Conservation (phyloP, 208 protist species). For the Acanthamoeba castellanii region DNA sequence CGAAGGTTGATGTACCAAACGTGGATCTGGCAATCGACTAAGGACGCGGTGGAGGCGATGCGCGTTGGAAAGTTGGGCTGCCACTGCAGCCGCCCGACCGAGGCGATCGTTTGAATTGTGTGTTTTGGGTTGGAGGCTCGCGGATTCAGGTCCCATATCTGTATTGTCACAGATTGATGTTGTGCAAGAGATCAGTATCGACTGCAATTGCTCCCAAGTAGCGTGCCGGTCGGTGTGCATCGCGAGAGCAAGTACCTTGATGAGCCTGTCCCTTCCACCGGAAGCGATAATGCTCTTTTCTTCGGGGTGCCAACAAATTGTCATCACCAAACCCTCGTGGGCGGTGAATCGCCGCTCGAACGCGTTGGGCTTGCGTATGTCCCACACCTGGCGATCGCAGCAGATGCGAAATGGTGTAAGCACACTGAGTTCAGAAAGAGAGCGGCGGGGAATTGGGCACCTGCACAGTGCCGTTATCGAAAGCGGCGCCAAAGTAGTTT, state of each 20-base stretch:
- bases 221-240: too few species aligned
- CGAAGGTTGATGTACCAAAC: constrained; percentile 77
- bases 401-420: not conserved
- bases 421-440: not conserved
- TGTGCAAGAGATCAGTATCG: too few species aligned
- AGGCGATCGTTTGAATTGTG: constrained; percentile 79
- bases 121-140: constrained; percentile 66
- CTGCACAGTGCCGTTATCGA: constrained; percentile 88
- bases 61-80: constrained; percentile 77
- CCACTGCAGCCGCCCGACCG: constrained; percentile 83
- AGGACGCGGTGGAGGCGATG: constrained; percentile 82
- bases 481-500: constrained; percentile 87
- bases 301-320: constrained; percentile 87
- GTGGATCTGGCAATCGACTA: constrained; percentile 82
- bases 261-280: constrained; percentile 84
- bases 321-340: constrained; percentile 86
- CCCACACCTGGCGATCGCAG: constrained; percentile 78
- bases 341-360: constrained; percentile 75
- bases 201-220: not conserved
- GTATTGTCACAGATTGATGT: not conserved
- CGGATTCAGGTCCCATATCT: constrained; percentile 75
- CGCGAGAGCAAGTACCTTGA: constrained; percentile 76
- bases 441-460: not conserved
- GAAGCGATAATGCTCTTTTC: constrained; percentile 82
- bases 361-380: constrained; percentile 80